phyloP scores from a whole-genome alignment of 2,329 filamentous ascomycete genomes.

The Cladosporium cucumerinum region DNA sequence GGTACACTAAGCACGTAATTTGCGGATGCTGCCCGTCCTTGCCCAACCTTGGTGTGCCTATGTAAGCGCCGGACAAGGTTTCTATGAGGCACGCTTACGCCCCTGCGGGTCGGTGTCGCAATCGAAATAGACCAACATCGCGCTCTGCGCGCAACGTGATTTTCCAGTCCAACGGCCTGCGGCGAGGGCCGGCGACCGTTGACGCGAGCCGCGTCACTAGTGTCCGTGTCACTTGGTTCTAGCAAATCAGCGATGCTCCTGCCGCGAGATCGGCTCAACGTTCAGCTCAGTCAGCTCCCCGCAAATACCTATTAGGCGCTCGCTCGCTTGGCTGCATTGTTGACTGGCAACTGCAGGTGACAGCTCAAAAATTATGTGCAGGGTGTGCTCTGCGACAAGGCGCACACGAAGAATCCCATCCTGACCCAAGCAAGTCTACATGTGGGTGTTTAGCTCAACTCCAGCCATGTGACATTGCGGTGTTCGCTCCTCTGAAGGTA shows the following conservation, averaged over 20 bases:
- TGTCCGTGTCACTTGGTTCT: neutral
- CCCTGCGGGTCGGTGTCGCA: neutral
- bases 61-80: no score
- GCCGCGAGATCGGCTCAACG: neutral
- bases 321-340: neutral
- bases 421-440: no score
- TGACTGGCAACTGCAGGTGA: no score
- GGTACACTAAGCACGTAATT: neutral
- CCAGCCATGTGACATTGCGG: conserved; percentile 29
- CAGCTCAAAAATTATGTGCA: no score
- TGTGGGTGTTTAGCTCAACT: conserved; percentile 16
- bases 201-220: neutral
- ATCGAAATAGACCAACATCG: neutral
- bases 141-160: neutral
- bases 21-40: neutral
- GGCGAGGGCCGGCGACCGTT: neutral
- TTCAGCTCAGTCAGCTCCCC: neutral
- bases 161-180: neutral
- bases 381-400: no score
- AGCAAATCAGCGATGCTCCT: neutral
- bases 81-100: neutral
- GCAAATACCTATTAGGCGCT: neutral
- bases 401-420: no score
- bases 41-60: neutral
- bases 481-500: conserved; percentile 14